Base-by-base conservation (phyloP, 805 yeast genomes). In the Saturnispora halmiae region DNA sequence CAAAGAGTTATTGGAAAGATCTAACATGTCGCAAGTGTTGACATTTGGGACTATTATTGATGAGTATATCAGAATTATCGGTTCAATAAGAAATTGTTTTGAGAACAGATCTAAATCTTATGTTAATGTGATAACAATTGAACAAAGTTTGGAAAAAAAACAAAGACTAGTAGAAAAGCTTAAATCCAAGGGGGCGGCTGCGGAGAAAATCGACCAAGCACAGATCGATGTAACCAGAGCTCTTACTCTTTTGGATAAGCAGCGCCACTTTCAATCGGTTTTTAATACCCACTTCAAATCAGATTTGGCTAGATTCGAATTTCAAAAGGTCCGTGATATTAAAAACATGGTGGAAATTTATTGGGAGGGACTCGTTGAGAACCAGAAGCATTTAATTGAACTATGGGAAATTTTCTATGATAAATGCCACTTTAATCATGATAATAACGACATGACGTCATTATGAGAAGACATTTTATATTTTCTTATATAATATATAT, bases 351-450 rank as follows among this genome's bases (percentile, higher is more conserved):
- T 90, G 39, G 98, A 92, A 60, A 80, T 90, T 10, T 88, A 79
- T 53, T 72, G 94, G 56, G 97, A 92, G 59, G 77, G 92, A 39
- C 74, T 92, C 19, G 82, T 88, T 41, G 98, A 92, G 61, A 72
- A 87, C 25, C 98, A 92, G 61, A 92, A 92, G 63, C 96, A 87
- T 58, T 77, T 82, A 25, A 83, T 83, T 44, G 94, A 83, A 55
- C 59, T 80, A n/a, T 83, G 90, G 85, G 92, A 83, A 58, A 77
- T 87, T 0, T 92, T 90, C 55, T 87, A 86, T 55, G 84, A 80
- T 38, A 65, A 60, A 37, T 60, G 65, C 44, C 53, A 56, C 15
- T 60, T 61, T 15, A 32, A 28, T 15, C 19, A 29, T 20, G 10
- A n/a, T 6, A n/a, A 27, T 8, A 28, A 11, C 7, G 6, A n/a